These are phyloP conservation scores for Collybia sordida DNA, from an alignment of 768 basidiomycete species.

Conservation along the genomic window DNA sequence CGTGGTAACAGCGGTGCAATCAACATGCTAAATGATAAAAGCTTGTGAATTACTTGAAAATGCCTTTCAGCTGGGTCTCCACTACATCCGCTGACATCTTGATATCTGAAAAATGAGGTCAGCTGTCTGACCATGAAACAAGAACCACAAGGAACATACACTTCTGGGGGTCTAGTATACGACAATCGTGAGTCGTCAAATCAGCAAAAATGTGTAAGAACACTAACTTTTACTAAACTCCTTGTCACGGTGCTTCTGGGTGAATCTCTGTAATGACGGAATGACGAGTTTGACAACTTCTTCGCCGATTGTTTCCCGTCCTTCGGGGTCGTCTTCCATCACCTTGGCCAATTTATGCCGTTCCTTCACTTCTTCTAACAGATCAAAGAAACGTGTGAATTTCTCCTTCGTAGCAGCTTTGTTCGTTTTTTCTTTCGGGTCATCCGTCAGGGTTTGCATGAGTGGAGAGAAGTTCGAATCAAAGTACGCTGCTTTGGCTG, in stretches of 20 bases:
- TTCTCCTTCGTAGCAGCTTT: conserved; percentile 76
- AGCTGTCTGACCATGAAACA: conserved; percentile 2
- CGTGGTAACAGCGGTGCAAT: too few species aligned
- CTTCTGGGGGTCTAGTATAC: conserved; percentile 63
- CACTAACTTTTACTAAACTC: conserved; percentile 82
- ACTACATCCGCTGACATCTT: conserved; percentile 76
- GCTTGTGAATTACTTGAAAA: conserved; percentile 41
- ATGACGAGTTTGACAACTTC: conserved; percentile 79
- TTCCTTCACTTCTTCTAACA: conserved; percentile 78
- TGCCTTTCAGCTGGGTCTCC: conserved; percentile 63
- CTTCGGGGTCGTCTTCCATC: conserved; percentile 68
- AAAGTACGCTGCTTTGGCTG: conserved; percentile 82
- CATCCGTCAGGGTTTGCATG: conserved; percentile 65
- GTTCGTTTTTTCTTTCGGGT: conserved; percentile 57
- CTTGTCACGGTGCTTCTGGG: conserved; percentile 73
- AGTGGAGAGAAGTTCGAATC: conserved; percentile 81
- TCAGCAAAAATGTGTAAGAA: not conserved
- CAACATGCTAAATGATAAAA: too few species aligned
- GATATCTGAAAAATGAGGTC: conserved; percentile 56
- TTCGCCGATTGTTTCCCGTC: conserved; percentile 58
- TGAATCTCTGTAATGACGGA: conserved; percentile 72
- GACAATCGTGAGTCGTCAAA: conserved; percentile 6
- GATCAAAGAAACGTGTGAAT: conserved; percentile 78
- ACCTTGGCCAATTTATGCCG: conserved; percentile 69
- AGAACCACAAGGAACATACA: conserved; percentile 40